Conservation (phyloP, 2,329 filamentous ascomycete genomes). For the Pseudogymnoascus sp. region DNA sequence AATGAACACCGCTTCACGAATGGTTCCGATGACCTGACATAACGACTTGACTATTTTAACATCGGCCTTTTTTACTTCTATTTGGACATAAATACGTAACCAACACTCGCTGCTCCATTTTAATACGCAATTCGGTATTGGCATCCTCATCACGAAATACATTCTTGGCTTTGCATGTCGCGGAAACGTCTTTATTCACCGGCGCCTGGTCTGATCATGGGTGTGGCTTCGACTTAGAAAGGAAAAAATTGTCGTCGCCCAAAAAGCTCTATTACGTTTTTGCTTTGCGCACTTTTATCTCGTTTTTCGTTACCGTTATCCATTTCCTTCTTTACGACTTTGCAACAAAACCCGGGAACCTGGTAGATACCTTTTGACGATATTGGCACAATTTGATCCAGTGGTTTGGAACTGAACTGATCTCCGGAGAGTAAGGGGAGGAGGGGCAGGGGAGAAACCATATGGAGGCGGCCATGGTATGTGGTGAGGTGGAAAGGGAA, state of each 20-base stretch:
- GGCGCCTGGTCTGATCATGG: conserved; percentile 31
- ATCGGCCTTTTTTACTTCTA: conserved; percentile 28
- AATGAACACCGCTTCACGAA: conserved; percentile 25
- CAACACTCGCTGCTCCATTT: conserved; percentile 20
- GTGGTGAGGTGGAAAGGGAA: conserved; percentile 27
- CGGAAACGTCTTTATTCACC: conserved; percentile 26
- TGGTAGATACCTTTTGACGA: conserved; percentile 29
- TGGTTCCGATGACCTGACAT: conserved; percentile 31
- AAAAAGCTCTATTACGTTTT: conserved; percentile 11
- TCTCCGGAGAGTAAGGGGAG: conserved; percentile 20
- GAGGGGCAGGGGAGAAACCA: conserved; percentile 18
- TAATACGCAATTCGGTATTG: conserved; percentile 26
- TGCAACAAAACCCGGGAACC: conserved; percentile 21
- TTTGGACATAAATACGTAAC: conserved; percentile 27
- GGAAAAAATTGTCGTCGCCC: neutral
- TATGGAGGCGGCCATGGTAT: conserved; percentile 26
- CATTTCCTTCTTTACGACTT: conserved; percentile 30
- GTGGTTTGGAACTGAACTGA: conserved; percentile 22
- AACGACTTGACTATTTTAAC: conserved; percentile 22
- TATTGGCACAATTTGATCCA: conserved; percentile 27
- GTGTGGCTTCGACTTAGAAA: conserved; percentile 21
- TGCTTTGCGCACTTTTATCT: neutral
- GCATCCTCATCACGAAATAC: conserved; percentile 12
- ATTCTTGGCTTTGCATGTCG: conserved; percentile 18
- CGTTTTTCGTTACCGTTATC: conserved; percentile 26